A percentile compares a stretch with the other conserved stretches of the same genome.
These are phyloP conservation scores for Geotrichum reessii DNA, from an alignment of 1,139 yeast genomes.

Conservation along the genomic window DNA sequence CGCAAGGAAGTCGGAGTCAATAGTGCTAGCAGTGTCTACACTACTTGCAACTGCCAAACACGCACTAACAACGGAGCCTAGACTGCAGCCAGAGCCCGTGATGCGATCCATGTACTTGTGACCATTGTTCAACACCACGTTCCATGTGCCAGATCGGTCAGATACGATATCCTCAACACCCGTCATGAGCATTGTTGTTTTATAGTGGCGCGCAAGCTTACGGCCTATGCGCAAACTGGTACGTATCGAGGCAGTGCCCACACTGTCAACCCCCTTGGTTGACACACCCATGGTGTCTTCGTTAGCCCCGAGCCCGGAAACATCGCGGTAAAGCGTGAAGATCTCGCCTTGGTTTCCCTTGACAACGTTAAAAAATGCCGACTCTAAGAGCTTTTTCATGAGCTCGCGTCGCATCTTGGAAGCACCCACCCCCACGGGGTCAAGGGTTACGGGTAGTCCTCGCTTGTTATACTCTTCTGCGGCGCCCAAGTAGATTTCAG, in stretches of 20 bases:
- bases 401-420: slow-evolving; percentile 51
- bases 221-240: slow-evolving; percentile 49
- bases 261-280: slow-evolving; percentile 31
- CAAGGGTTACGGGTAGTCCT: slow-evolving; percentile 65
- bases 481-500: slow-evolving; percentile 49
- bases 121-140: slow-evolving; percentile 50
- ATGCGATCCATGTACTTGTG: slow-evolving; percentile 60
- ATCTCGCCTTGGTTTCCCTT: slow-evolving; percentile 91
- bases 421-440: slow-evolving; percentile 93
- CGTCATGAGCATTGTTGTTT: slow-evolving; percentile 68
- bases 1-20: slow-evolving; percentile 41
- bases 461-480: slow-evolving; percentile 51
- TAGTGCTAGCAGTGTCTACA: slow-evolving; percentile 31
- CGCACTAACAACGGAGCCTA: slow-evolving; percentile 69
- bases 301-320: slow-evolving; percentile 40
- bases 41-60: slow-evolving; percentile 41
- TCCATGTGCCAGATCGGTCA: slow-evolving; percentile 38
- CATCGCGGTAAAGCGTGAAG: slow-evolving; percentile 40
- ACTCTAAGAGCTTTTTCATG: slow-evolving; percentile 46
- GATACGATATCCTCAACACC: slow-evolving; percentile 49
- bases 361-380: slow-evolving; percentile 61
- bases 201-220: slow-evolving; percentile 50
- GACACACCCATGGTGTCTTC: neutral
- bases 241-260: slow-evolving; percentile 29
- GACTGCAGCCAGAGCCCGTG: slow-evolving; percentile 88